Evolutionary conservation across 371 early-diverging fungal genomes (phyloP).

Genomic region (Entomophthora muscae): DNA sequence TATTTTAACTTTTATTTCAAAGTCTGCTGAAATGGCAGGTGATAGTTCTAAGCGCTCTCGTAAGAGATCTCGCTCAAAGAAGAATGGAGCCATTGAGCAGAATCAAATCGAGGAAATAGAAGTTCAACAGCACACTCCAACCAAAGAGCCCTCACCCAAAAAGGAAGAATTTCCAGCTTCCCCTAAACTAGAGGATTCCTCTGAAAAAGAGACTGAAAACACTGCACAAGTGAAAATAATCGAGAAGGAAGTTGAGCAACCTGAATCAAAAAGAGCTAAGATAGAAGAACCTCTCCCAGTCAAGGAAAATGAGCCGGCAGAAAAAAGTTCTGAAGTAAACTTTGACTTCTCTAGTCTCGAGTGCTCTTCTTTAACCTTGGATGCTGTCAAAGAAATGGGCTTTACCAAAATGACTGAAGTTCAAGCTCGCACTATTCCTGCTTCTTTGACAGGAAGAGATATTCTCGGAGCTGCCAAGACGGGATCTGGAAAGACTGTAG

Average conservation of each 20-base stretch:
- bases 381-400: conserved; percentile 83
- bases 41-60: background rate
- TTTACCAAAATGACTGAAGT: conserved; percentile 95
- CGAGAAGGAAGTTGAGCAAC: background rate
- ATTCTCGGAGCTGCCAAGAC: conserved; percentile 98
- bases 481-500: conserved; percentile 96
- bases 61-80: background rate
- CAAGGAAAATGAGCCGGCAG: background rate
- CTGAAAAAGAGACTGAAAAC: background rate
- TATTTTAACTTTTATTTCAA: no score
- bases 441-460: conserved; percentile 90
- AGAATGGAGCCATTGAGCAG: background rate
- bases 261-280: background rate
- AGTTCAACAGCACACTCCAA: background rate
- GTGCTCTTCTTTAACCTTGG: conserved; percentile 42
- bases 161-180: background rate
- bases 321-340: conserved; percentile 15
- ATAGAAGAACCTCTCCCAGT: background rate
- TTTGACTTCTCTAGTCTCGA: conserved; percentile 41
- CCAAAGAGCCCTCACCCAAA: background rate
- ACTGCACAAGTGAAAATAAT: background rate
- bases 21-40: background rate
- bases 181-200: background rate
- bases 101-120: background rate
- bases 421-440: conserved; percentile 89